A percentile compares a stretch with the other conserved stretches of the same genome.
phyloP scores from a whole-genome alignment of 1,139 yeast species.

The Yamadazyma atmosphaerica region DNA sequence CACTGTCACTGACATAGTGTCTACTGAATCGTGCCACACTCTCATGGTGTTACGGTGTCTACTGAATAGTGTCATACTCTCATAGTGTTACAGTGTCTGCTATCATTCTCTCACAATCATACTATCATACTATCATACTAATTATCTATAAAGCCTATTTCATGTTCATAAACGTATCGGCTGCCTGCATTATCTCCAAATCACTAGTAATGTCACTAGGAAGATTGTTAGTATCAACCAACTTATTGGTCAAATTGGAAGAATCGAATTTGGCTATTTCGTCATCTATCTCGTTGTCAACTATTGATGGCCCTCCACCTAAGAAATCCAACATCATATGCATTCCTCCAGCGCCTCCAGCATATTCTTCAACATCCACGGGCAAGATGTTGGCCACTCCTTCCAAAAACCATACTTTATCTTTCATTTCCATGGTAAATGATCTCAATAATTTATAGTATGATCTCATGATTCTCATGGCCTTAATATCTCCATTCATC shows the following conservation, averaged over 20 bases:
- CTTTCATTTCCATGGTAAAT: conserved; percentile 84
- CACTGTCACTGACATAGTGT: no score
- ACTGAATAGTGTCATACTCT: not conserved
- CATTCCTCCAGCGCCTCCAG: conserved; percentile 85
- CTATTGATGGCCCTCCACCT: conserved; percentile 66
- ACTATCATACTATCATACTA: no score
- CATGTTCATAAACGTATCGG: conserved; percentile 34
- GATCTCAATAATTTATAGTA: conserved; percentile 80
- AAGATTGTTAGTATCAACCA: conserved; percentile 53
- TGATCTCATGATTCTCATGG: conserved; percentile 87
- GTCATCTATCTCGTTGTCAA: conserved; percentile 44
- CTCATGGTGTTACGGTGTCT: not conserved
- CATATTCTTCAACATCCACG: conserved; percentile 78
- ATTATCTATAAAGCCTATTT: conserved; percentile 21
- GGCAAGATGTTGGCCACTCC: conserved; percentile 88
- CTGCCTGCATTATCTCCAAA: conserved; percentile 51
- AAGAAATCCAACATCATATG: conserved; percentile 86
- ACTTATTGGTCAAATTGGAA: conserved; percentile 40
- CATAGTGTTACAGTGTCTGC: no score
- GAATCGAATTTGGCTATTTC: conserved; percentile 50
- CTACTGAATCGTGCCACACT: no score
- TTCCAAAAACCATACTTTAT: conserved; percentile 90
- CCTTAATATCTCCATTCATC: conserved; percentile 80
- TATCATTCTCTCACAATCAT: no score
- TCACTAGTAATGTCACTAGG: conserved; percentile 57